Percentiles rank a stretch among this genome's conserved stretches.
Evolutionary conservation across 2,329 filamentous ascomycete species (phyloP).

Genomic region (Bertia moriformis): DNA sequence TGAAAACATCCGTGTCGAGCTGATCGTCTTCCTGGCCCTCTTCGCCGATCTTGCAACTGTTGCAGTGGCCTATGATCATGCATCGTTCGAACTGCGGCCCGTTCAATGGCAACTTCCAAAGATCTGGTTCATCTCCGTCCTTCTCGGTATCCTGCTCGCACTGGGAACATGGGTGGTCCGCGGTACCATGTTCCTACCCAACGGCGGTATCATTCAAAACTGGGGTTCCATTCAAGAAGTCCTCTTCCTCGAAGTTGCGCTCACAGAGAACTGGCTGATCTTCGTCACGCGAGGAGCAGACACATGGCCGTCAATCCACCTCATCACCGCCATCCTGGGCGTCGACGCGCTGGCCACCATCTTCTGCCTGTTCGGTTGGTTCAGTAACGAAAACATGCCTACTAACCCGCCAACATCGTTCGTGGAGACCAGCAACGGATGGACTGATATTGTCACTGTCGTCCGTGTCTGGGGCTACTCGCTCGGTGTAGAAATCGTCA

Average conservation of each 20-base stretch:
- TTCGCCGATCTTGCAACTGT: conserved; percentile 71
- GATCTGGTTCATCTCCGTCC: conserved; percentile 64
- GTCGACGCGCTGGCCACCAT: conserved; percentile 61
- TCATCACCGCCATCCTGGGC: conserved; percentile 55
- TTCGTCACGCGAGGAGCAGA: conserved; percentile 62
- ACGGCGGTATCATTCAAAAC: conserved; percentile 62
- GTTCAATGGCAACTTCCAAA: conserved; percentile 72
- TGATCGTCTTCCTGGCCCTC: conserved; percentile 66
- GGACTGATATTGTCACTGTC: conserved; percentile 39
- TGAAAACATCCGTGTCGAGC: conserved; percentile 57
- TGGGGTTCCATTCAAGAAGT: conserved; percentile 63
- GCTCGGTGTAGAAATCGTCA: conserved; percentile 50
- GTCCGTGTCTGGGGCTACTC: conserved; percentile 52
- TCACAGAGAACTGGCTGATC: conserved; percentile 68
- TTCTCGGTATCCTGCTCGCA: conserved; percentile 55
- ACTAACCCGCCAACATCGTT: conserved; percentile 18
- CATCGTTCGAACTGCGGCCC: conserved; percentile 59
- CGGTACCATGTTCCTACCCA: conserved; percentile 51
- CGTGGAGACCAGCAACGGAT: conserved; percentile 18
- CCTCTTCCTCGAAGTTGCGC: conserved; percentile 58
- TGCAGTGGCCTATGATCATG: conserved; percentile 67
- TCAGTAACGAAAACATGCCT: conserved; percentile 32
- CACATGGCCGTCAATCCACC: conserved; percentile 63
- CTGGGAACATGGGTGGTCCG: conserved; percentile 61
- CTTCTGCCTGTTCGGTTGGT: conserved; percentile 65